phyloP scores from a whole-genome alignment of 2,329 filamentous ascomycete genomes.

The Colletotrichum sidae region DNA sequence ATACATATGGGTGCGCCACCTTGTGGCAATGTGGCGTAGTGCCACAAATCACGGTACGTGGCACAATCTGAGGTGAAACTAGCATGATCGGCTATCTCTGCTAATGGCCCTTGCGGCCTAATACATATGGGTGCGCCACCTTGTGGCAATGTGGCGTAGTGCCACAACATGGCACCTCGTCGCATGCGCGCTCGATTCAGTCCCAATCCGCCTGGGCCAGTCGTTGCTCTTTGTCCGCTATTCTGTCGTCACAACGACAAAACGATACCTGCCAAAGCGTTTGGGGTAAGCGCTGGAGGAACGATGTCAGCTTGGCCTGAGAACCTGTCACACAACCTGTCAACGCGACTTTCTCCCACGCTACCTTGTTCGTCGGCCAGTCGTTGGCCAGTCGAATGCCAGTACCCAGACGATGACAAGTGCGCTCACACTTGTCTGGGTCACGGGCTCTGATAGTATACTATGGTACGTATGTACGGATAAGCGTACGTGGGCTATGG shows the following conservation, averaged over 20 bases:
- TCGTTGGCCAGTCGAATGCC: slow-evolving; percentile 22
- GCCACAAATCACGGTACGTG: too few species aligned
- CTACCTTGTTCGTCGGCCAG: slow-evolving; percentile 28
- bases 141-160: too few species aligned
- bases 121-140: too few species aligned
- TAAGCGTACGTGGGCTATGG: not conserved
- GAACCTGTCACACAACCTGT: slow-evolving; percentile 25
- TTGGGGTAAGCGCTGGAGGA: slow-evolving; percentile 32
- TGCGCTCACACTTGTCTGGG: slow-evolving; percentile 11
- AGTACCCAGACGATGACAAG: slow-evolving; percentile 21
- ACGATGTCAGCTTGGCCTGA: slow-evolving; percentile 11
- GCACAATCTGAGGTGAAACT: too few species aligned
- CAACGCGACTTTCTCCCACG: slow-evolving; percentile 9
- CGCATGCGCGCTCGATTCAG: slow-evolving; percentile 7
- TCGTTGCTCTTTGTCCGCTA: slow-evolving; percentile 33
- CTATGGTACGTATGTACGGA: too few species aligned
- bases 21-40: too few species aligned
- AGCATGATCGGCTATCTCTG: too few species aligned
- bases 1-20: too few species aligned
- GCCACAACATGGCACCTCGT: too few species aligned
- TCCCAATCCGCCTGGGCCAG: slow-evolving; percentile 20
- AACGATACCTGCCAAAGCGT: slow-evolving; percentile 20
- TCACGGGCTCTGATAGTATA: too few species aligned
- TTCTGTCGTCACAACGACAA: slow-evolving; percentile 26
- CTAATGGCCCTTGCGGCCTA: too few species aligned